These are phyloP conservation scores for Fusarium beomiforme DNA, from an alignment of 2,329 filamentous ascomycete species.

Conservation along the genomic window DNA sequence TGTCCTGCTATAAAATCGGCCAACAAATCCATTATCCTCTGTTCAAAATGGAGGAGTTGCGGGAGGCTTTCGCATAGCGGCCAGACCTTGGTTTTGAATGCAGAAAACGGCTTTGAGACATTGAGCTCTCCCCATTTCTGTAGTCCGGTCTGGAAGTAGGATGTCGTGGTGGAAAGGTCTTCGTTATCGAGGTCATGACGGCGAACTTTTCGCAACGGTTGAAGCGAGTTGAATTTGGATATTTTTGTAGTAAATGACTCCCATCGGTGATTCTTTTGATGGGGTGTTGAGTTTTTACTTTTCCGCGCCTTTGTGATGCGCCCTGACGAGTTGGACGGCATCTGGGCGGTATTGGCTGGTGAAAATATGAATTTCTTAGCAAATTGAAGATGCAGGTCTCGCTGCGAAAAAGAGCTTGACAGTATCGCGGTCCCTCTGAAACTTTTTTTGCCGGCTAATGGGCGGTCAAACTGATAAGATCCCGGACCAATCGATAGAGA, in stretches of 20 bases:
- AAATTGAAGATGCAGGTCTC: constrained; percentile 33
- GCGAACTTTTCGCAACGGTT: constrained; percentile 90
- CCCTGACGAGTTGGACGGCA: constrained; percentile 71
- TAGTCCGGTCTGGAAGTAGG: constrained; percentile 84
- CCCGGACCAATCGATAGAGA: too few relatives aligned
- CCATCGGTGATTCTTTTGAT: constrained; percentile 87
- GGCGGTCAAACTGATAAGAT: constrained; percentile 51
- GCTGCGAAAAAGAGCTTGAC: constrained; percentile 38
- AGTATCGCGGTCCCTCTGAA: constrained; percentile 43
- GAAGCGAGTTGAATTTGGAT: constrained; percentile 86
- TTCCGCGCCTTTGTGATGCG: constrained; percentile 76
- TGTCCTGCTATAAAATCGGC: constrained; percentile 79
- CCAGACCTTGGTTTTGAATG: constrained; percentile 78
- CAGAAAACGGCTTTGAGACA: constrained; percentile 80
- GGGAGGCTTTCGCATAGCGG: constrained; percentile 89
- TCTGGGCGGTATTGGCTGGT: constrained; percentile 54
- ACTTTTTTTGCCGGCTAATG: constrained; percentile 48
- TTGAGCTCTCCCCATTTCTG: constrained; percentile 94
- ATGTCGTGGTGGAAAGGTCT: constrained; percentile 79
- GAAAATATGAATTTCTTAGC: constrained; percentile 35
- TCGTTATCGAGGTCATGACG: constrained; percentile 84
- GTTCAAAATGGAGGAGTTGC: constrained; percentile 90
- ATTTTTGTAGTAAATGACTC: constrained; percentile 92
- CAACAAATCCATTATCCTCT: constrained; percentile 82
- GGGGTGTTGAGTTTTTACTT: constrained; percentile 75